Evolutionary conservation across 139 green algal species (phyloP).

Genomic region (Micractinium conductrix): DNA sequence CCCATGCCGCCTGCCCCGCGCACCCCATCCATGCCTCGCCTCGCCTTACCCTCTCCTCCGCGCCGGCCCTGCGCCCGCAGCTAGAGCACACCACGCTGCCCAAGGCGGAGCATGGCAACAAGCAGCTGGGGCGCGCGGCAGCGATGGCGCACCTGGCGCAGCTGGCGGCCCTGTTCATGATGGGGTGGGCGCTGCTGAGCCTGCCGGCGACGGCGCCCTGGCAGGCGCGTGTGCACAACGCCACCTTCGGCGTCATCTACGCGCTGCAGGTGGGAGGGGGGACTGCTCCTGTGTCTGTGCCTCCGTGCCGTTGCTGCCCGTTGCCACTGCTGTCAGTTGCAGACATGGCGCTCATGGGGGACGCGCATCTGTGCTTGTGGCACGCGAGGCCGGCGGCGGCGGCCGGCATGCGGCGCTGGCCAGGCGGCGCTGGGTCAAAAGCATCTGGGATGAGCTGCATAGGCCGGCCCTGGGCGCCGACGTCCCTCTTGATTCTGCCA

Average conservation of each 20-base stretch:
- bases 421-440: too few relatives aligned
- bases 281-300: background rate
- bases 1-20: background rate
- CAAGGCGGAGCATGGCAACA: conserved; percentile 69
- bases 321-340: too few relatives aligned
- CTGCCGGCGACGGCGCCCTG: background rate
- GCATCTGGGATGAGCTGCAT: too few relatives aligned
- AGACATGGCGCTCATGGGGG: too few relatives aligned
- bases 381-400: too few relatives aligned
- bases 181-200: conserved; percentile 29
- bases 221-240: conserved; percentile 46
- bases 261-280: conserved; percentile 38
- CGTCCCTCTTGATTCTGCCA: too few relatives aligned
- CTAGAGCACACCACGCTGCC: conserved; percentile 48
- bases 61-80: background rate
- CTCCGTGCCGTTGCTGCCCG: too few relatives aligned
- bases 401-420: too few relatives aligned
- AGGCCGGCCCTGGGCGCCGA: too few relatives aligned
- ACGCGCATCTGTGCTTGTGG: too few relatives aligned
- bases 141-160: conserved; percentile 70
- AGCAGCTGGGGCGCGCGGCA: conserved; percentile 60
- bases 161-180: conserved; percentile 47
- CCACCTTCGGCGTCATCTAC: conserved; percentile 54
- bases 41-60: background rate
- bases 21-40: background rate